Evolutionary conservation across 1,139 yeast genomes (phyloP), one percentile per base, ranked within the genome.

Genomic region (Pichia sp.): DNA sequence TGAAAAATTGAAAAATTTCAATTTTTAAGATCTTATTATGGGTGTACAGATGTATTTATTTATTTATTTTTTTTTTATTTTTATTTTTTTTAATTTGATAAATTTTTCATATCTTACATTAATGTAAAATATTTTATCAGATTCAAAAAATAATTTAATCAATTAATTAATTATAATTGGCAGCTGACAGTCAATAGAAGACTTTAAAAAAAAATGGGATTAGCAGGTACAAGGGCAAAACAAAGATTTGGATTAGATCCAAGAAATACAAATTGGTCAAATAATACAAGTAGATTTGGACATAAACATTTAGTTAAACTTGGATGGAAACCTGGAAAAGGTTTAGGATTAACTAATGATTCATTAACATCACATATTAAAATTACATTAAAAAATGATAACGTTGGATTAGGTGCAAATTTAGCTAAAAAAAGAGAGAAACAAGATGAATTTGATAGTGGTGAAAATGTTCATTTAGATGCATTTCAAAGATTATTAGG

Each of bases 281-380:
- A 89, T 61, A 80, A 92, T 57, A 83, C 85, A 0, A 70, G 72
- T 8, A 68, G 96, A 48, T 92, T 92, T 60, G 98, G 98, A 1
- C 96, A 86, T 62, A 79, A 83, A 58, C 89, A 89, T 62, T 64
- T 92, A 47, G 79, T 80, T 51, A 81, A 78, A 55, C 70, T 82
- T 62, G 98, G 98, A 11, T 92, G 98, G 98, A 73, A 70, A 44
- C 95, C 95, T 2, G 98, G 98, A 11, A 68, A 72, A 52, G 97
- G 98, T 4, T 72, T 92, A 25, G 98, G 98, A 3, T 61, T 78
- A 52, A 80, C 73, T 28, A 74, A 74, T 48, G 82, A 71, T 65
- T 80, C 80, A 36, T 70, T 70, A 43, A 86, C 89, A 1, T 70
- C 89, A 4, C 96, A 92, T 59, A 85, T 92, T 42, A 89, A 85